A percentile compares a stretch with the other conserved stretches of the same genome.
These are phyloP conservation scores for Blastocystis sp. DNA, from an alignment of 352 stramenopile genomes.

Conservation along the genomic window DNA sequence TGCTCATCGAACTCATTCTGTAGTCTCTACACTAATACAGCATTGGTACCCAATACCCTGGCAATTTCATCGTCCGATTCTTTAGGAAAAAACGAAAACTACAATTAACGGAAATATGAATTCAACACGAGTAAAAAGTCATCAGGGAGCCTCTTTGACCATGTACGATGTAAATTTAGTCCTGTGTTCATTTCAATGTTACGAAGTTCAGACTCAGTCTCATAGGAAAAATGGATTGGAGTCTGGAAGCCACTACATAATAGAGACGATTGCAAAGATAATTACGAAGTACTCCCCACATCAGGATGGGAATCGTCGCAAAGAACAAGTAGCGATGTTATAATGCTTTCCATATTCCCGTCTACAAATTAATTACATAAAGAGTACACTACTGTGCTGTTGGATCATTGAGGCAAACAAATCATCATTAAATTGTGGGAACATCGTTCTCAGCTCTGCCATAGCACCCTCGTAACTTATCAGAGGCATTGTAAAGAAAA, in stretches of 20 bases:
- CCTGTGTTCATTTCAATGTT: constrained; percentile 1
- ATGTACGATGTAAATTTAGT: neutral
- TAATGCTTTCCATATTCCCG: neutral
- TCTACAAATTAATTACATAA: neutral
- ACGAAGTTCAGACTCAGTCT: neutral
- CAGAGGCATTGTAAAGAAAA: neutral
- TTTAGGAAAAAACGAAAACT: neutral
- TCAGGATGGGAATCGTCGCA: too few species aligned
- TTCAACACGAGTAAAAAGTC: constrained; percentile 24
- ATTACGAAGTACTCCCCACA: too few species aligned
- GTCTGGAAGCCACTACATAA: too few species aligned
- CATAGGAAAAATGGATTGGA: too few species aligned
- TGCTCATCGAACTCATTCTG: constrained; percentile 54
- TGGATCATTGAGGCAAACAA: neutral
- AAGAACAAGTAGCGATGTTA: neutral
- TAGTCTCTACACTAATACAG: neutral
- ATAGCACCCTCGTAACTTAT: neutral
- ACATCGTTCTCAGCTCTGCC: constrained; percentile 14
- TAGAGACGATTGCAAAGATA: too few species aligned
- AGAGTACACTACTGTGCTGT: neutral
- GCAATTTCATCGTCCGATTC: constrained; percentile 24
- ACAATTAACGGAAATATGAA: neutral
- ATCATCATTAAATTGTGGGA: constrained; percentile 8
- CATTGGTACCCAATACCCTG: neutral
- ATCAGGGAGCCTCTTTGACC: neutral